A percentile compares a stretch with the other conserved stretches of the same genome.
Evolutionary conservation across 768 basidiomycete species (phyloP).

Genomic region (Auricularia sp.): DNA sequence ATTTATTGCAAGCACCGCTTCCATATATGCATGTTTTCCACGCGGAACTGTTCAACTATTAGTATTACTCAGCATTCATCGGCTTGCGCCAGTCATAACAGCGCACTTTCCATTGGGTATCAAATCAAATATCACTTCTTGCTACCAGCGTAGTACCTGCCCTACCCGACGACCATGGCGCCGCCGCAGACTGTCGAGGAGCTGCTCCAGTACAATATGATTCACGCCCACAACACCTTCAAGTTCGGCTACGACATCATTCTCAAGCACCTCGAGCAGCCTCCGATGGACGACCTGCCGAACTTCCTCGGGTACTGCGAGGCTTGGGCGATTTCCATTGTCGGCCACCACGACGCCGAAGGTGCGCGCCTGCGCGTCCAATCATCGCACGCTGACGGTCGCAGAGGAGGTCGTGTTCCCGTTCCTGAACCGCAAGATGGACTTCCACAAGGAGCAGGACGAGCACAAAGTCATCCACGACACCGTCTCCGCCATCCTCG

Average conservation of each 20-base stretch:
- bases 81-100: not conserved
- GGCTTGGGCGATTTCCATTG: conserved; percentile 28
- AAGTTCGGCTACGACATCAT: conserved; percentile 30
- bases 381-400: not conserved
- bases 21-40: not conserved
- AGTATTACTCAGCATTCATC: not conserved
- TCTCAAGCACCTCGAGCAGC: conserved; percentile 24
- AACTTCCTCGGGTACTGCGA: conserved; percentile 34
- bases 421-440: conserved; percentile 27
- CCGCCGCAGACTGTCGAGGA: not conserved
- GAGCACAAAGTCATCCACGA: conserved; percentile 28
- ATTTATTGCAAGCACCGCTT: not conserved
- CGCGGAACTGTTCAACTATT: not conserved
- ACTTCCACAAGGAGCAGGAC: conserved; percentile 27
- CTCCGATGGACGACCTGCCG: conserved; percentile 25
- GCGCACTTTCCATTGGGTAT: not conserved
- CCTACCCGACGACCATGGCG: not conserved
- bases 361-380: conserved; percentile 5
- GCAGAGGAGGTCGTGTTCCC: conserved; percentile 27
- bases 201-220: conserved; percentile 15
- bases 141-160: not conserved
- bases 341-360: conserved; percentile 28
- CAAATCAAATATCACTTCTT: not conserved
- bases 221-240: conserved; percentile 26
- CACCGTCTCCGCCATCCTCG: conserved; percentile 20